Evolutionary conservation across 2,329 filamentous ascomycete genomes (phyloP).

Genomic region (Stylonectria norvegica): DNA sequence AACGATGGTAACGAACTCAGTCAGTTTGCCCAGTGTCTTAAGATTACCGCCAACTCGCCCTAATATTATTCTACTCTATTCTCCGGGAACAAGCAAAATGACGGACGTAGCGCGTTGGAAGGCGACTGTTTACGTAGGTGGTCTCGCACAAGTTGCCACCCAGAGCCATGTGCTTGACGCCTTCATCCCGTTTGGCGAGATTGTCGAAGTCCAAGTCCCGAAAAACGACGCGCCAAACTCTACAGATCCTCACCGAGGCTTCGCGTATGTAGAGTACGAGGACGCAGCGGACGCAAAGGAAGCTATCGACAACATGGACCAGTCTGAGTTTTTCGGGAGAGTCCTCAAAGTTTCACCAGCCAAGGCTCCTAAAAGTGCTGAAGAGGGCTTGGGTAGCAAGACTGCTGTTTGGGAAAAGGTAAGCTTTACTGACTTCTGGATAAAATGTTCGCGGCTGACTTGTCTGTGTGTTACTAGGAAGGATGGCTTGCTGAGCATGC

Average conservation of each 20-base stretch:
- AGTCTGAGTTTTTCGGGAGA: conserved; percentile 88
- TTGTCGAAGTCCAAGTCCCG: conserved; percentile 84
- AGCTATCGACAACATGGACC: conserved; percentile 99
- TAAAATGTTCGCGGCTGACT: conserved; percentile 6
- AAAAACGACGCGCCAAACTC: conserved; percentile 81
- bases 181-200: conserved; percentile 95
- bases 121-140: conserved; percentile 88
- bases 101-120: conserved; percentile 81
- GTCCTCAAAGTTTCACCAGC: conserved; percentile 90
- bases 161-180: conserved; percentile 76
- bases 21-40: too few relatives aligned
- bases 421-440: conserved; percentile 29
- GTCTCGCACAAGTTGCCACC: conserved; percentile 76
- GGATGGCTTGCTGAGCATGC: conserved; percentile 88
- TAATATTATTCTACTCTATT: too few relatives aligned
- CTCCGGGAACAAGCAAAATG: conserved; percentile 55
- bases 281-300: conserved; percentile 81
- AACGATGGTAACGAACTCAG: too few relatives aligned
- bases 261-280: conserved; percentile 95
- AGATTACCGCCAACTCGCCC: too few relatives aligned
- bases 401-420: conserved; percentile 98
- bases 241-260: conserved; percentile 79
- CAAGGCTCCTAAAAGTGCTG: conserved; percentile 84
- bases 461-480: conserved; percentile 58
- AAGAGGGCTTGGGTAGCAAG: conserved; percentile 86